These are phyloP conservation scores for Porodaedalea pini DNA, from an alignment of 1,284 basidiomycete species.

Conservation along the genomic window DNA sequence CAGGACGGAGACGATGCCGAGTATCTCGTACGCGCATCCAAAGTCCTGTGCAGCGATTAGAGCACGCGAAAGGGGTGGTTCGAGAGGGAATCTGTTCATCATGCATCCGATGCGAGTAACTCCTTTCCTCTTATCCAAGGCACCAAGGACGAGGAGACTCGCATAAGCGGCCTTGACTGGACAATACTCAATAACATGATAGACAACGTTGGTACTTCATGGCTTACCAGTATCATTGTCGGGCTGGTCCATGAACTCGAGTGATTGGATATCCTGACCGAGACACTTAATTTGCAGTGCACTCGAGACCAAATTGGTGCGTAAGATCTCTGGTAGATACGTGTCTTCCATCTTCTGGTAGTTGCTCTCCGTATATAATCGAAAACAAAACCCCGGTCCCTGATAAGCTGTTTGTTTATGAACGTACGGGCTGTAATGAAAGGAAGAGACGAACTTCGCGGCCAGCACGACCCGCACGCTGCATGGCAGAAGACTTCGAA, in stretches of 20 bases:
- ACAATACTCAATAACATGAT: not conserved
- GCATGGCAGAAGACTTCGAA: slow-evolving; percentile 85
- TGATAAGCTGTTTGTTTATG: slow-evolving; percentile 27
- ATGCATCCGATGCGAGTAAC: slow-evolving; percentile 70
- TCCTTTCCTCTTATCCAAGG: slow-evolving; percentile 58
- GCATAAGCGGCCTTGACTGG: slow-evolving; percentile 69
- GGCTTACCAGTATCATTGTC: slow-evolving; percentile 64
- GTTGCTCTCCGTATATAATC: slow-evolving; percentile 81
- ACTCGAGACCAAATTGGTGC: slow-evolving; percentile 79
- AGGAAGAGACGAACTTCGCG: slow-evolving; percentile 65
- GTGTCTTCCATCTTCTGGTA: slow-evolving; percentile 66
- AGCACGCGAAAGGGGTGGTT: slow-evolving; percentile 76
- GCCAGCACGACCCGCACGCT: slow-evolving; percentile 86
- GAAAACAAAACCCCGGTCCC: slow-evolving; percentile 81
- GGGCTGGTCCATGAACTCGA: slow-evolving; percentile 86
- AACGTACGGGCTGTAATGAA: too few relatives aligned
- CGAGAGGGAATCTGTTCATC: slow-evolving; percentile 84
- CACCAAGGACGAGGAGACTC: slow-evolving; percentile 72
- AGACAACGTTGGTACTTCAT: not conserved
- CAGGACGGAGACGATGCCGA: slow-evolving; percentile 77
- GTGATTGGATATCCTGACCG: slow-evolving; percentile 70
- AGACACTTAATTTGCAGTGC: slow-evolving; percentile 83
- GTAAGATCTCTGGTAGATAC: slow-evolving; percentile 83
- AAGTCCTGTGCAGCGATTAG: slow-evolving; percentile 70
- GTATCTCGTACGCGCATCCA: slow-evolving; percentile 68